Base-by-base conservation (phyloP, 2,329 filamentous ascomycete species). In the Trichophyton benhamiae region DNA sequence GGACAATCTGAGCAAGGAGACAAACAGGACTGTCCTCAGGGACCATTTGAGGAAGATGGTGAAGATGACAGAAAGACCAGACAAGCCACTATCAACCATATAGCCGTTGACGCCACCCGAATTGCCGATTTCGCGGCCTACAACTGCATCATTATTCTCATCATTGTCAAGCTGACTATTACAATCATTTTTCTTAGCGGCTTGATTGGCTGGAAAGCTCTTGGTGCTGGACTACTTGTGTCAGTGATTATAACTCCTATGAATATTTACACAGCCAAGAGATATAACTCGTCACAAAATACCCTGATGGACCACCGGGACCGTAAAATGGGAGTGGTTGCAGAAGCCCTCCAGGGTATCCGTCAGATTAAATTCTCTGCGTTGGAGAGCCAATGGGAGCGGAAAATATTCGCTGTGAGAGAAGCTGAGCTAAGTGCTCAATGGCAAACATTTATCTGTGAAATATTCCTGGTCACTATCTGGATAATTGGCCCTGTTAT, bases 311-410 rank as follows among this genome's bases (percentile, higher is more conserved):
- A 87, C 69, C 79, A 85, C 30, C 80, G 88, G 52, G 89, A 92
- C 70, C 79, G 83, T 60, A 92, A 91, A 72, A 80, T 91, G 74
- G 85, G 82, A 0, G 81, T 91, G 13, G 81, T 94, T 33, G 88
- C 87, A 0, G 88, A 94, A 71, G 87, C 86, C 0, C 75, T 94
- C 0, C 82, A 88, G 66, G 88, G 88, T 6, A 91, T 92, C 65
- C 83, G 88, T 0, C 89, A 94, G 72, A 89, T 94, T 75, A 94
- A 94, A 68, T 91, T 92, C 67, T 87, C 87, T 0, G 88, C 88
- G 0, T 74, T 90, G 1, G 89, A 92, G 71, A 75, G 77, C 20
- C 83, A 88, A 66, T 92, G 89, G 88, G 83, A 90, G 70, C 77
- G 79, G 15, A 87, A 85, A 63, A 88, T 94, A 69, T 73, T 79